These are phyloP conservation scores for Spiraea crenata DNA, from an alignment of 331 rosid species.

Conservation along the genomic window DNA sequence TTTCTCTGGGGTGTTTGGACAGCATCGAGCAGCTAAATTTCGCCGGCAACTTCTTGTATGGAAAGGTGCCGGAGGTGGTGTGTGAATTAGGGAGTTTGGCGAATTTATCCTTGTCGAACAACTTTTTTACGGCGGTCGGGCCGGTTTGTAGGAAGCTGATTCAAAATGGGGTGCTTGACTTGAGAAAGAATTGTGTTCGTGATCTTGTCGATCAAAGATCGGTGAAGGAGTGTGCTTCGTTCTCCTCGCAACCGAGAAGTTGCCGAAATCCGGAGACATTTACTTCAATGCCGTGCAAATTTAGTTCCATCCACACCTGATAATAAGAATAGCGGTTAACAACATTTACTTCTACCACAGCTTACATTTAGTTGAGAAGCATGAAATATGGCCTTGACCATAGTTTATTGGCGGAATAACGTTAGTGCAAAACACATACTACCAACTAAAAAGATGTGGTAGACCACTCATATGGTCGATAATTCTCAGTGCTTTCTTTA, in stretches of 20 bases:
- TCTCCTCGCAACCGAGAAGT: conserved; percentile 16
- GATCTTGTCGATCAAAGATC: conserved; percentile 44
- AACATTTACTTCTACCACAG: no score
- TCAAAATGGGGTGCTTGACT: conserved; percentile 38
- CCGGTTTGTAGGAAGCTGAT: conserved; percentile 35
- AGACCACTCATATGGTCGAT: neutral
- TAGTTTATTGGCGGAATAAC: no score
- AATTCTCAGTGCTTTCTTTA: no score
- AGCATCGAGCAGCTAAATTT: conserved; percentile 42
- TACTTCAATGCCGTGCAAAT: conserved; percentile 33
- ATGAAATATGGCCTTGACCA: no score
- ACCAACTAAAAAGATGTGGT: neutral
- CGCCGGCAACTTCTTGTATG: conserved; percentile 40
- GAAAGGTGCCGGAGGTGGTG: conserved; percentile 37
- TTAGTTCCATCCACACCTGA: neutral
- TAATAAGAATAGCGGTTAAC: no score
- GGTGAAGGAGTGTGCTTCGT: conserved; percentile 24
- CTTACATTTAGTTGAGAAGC: no score
- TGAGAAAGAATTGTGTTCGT: conserved; percentile 39
- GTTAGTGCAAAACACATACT: no score
- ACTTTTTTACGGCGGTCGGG: conserved; percentile 37
- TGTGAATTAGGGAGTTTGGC: conserved; percentile 31
- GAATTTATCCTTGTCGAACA: conserved; percentile 41
- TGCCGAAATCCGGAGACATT: conserved; percentile 26
- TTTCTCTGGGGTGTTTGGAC: conserved; percentile 40